phyloP scores from a whole-genome alignment of 441 rosid genomes.

The Jatropha podagrica region DNA sequence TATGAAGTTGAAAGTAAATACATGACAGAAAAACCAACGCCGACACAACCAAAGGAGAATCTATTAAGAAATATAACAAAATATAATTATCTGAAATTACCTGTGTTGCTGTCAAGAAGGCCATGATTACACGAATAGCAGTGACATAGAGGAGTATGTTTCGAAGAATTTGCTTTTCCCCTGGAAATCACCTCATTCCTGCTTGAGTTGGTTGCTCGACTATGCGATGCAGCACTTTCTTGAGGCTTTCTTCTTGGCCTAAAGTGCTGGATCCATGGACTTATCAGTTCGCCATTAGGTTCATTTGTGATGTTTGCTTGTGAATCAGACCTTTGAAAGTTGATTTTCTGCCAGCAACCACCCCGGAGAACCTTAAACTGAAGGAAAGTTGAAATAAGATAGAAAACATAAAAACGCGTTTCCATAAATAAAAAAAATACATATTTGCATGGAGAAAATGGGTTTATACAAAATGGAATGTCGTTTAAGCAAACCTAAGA shows the following conservation, averaged over 20 bases:
- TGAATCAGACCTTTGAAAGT: conserved; percentile 36
- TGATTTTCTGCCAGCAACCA: conserved; percentile 55
- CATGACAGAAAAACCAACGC: background rate
- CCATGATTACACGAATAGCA: conserved; percentile 22
- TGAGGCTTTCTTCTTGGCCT: conserved; percentile 34
- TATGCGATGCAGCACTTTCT: conserved; percentile 28
- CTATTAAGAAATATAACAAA: background rate
- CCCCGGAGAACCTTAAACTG: conserved; percentile 58
- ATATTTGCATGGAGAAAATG: background rate
- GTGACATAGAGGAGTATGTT: conserved; percentile 18
- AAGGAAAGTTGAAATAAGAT: conserved; percentile 21
- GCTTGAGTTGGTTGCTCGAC: conserved; percentile 20
- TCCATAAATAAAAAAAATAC: conserved; percentile 1
- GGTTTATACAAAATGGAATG: background rate
- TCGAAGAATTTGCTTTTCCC: conserved; percentile 28
- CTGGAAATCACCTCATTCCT: conserved; percentile 27
- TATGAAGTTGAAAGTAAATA: background rate
- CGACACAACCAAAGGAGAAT: background rate
- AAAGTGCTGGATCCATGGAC: conserved; percentile 56
- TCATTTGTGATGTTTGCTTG: conserved; percentile 23
- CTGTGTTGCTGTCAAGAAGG: conserved; percentile 28
- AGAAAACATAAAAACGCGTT: background rate
- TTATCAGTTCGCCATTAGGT: conserved; percentile 28
- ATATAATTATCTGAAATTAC: conserved; percentile 23
- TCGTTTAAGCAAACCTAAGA: background rate